Percentiles rank a stretch among this genome's conserved stretches.
phyloP scores from a whole-genome alignment of 129 eudicot genomes.

The Solidago caesia region DNA sequence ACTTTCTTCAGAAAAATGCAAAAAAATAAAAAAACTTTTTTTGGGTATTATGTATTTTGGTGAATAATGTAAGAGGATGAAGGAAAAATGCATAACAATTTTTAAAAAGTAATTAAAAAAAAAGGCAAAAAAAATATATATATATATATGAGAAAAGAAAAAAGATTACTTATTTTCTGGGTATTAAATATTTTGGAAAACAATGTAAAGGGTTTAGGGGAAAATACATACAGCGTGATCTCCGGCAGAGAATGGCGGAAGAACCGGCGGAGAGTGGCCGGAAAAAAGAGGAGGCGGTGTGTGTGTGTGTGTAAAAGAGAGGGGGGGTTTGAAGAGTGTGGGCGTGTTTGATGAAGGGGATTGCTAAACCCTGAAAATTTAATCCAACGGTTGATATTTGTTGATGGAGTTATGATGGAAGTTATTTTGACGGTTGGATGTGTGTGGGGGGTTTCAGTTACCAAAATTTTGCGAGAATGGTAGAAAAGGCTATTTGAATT shows the following conservation, averaged over 20 bases:
- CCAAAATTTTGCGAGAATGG: background rate
- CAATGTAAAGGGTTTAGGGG: background rate
- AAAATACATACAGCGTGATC: background rate
- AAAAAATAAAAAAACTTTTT: too few species aligned
- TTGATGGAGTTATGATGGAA: conserved; percentile 12
- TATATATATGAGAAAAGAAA: background rate
- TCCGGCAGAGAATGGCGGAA: background rate
- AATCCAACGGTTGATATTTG: conserved; percentile 1
- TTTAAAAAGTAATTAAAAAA: background rate
- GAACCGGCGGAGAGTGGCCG: conserved; percentile 3
- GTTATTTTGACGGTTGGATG: conserved; percentile 24
- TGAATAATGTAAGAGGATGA: background rate
- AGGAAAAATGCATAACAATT: background rate
- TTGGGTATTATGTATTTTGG: background rate
- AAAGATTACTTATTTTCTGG: background rate
- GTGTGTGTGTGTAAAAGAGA: background rate
- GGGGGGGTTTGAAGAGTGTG: conserved; percentile 6
- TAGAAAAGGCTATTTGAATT: background rate
- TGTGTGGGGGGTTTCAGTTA: conserved; percentile 19
- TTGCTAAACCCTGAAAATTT: conserved; percentile 8
- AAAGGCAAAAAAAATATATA: background rate
- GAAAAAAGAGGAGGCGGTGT: conserved; percentile 6
- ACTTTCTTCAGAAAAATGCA: background rate
- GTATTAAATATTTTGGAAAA: background rate
- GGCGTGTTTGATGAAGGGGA: conserved; percentile 11